Evolutionary conservation across 257 asterid genomes (phyloP), one percentile per base, ranked within the genome.

Genomic region (Nicotiana noctiflora): DNA sequence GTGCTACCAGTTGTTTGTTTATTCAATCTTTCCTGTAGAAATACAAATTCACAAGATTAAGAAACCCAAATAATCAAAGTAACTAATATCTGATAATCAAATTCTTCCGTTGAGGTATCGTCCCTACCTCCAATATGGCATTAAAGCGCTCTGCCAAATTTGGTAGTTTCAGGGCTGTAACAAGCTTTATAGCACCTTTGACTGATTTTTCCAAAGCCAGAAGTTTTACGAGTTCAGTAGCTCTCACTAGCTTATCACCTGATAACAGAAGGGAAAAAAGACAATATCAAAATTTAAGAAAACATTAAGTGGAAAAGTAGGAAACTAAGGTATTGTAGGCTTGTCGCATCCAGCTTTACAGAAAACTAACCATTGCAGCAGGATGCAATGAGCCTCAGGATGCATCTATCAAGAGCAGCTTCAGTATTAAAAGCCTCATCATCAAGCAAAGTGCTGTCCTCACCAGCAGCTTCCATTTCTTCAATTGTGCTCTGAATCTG

Each of bases 241-340:
- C 99, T 90, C 98, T 89, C 85, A 87, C 90, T 34, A 89, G 97
- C 87, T 94, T 96, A 89, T 96, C 98, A 57, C 98, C 99, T 94
- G 91, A 57, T 66, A 80, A 59, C 78, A 63, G 32, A 55, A 60
- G 79, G 34, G 21, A 14, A 4, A 49, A 40, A 25, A 25, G 8
- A 31, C 52, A 11, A 31, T 49, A 75, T 18, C 57, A 44, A 49
- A 62, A 67, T 49, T 56, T 12, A 72, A 37, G 44, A 64, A 37
- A 64, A 66, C 31, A 65, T 59, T 23, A 67, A 18, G 13, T 52
- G 81, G 23, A 19, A 70, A 49, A 74, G 52, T 11, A 34, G 17
- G 79, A 49, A 23, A 49, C 62, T 25, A 57, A 49, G 25, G 79
- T 15, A 74, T 5, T 25, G 15, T 3, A 25, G 27, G 8, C 61